Evolutionary conservation across 1,139 yeast species (phyloP).

Genomic region (Trichomonascaceae sp.): DNA sequence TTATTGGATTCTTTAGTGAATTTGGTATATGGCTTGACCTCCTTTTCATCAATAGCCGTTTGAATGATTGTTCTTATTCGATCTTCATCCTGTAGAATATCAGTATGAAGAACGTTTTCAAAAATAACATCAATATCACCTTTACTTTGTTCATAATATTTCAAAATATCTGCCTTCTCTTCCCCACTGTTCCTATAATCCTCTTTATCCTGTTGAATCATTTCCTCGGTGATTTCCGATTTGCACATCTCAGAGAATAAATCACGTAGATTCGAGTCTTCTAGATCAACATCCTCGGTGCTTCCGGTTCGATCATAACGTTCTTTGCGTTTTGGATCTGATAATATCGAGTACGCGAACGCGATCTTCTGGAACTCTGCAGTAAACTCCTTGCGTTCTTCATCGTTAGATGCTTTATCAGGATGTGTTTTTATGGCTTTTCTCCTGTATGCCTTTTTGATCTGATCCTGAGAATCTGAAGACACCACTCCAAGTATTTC

Average conservation of each 20-base stretch:
- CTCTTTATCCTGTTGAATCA: slow-evolving; percentile 63
- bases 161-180: slow-evolving; percentile 59
- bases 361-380: slow-evolving; percentile 62
- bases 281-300: slow-evolving; percentile 47
- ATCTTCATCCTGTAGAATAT: slow-evolving; percentile 56
- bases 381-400: slow-evolving; percentile 35
- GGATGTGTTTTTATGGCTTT: slow-evolving; percentile 72
- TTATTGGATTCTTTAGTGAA: slow-evolving; percentile 53
- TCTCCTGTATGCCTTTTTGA: slow-evolving; percentile 67
- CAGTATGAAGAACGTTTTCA: slow-evolving; percentile 73
- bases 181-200: slow-evolving; percentile 60
- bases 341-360: slow-evolving; percentile 65
- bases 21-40: slow-evolving; percentile 35
- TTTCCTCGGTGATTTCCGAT: slow-evolving; percentile 58
- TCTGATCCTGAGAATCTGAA: slow-evolving; percentile 45
- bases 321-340: slow-evolving; percentile 51
- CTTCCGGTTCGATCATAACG: slow-evolving; percentile 67
- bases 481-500: slow-evolving; percentile 40
- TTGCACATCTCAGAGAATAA: slow-evolving; percentile 51
- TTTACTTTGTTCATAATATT: slow-evolving; percentile 51
- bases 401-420: slow-evolving; percentile 51
- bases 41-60: slow-evolving; percentile 36
- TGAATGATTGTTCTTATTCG: slow-evolving; percentile 53
- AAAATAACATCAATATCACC: slow-evolving; percentile 68
- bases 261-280: slow-evolving; percentile 53